Percentiles rank a stretch among this genome's conserved stretches.
Conservation (phyloP, 345 rosid genomes). For the Microthlaspi erraticum region DNA sequence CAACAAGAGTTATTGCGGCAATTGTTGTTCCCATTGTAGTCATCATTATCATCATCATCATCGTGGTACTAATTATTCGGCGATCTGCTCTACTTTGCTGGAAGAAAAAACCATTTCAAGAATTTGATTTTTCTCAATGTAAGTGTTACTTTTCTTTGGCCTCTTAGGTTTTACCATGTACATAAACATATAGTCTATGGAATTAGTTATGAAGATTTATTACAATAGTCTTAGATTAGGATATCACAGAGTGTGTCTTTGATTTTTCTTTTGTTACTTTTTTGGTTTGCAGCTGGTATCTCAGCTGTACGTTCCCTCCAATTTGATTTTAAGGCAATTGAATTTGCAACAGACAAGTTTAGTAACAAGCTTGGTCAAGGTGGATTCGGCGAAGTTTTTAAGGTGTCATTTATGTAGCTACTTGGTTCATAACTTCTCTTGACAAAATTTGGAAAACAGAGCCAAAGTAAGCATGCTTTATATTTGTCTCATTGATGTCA, state of each 20-base stretch:
- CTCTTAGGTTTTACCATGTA: neutral
- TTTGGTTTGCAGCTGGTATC: conserved; percentile 33
- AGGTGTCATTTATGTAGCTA: conserved; percentile 37
- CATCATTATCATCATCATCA: neutral
- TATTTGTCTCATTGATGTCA: neutral
- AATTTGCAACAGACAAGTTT: conserved; percentile 53
- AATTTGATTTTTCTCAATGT: neutral
- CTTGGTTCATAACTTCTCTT: neutral
- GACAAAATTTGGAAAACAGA: neutral
- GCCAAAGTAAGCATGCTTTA: neutral
- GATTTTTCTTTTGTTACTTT: neutral
- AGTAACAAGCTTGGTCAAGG: conserved; percentile 61
- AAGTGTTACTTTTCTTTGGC: conserved; percentile 9
- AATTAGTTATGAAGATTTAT: neutral
- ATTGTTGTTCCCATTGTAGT: conserved; percentile 2
- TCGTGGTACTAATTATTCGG: neutral
- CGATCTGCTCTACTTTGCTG: conserved; percentile 3
- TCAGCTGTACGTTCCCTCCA: conserved; percentile 46
- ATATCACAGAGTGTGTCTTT: neutral
- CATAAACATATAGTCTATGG: neutral
- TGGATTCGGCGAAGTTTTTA: conserved; percentile 66
- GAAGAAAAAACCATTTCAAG: neutral
- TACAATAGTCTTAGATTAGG: neutral
- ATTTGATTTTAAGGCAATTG: conserved; percentile 42
- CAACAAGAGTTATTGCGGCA: neutral